These are phyloP conservation scores for Gossypium gossypioides DNA, from an alignment of 441 rosid species.

Conservation along the genomic window DNA sequence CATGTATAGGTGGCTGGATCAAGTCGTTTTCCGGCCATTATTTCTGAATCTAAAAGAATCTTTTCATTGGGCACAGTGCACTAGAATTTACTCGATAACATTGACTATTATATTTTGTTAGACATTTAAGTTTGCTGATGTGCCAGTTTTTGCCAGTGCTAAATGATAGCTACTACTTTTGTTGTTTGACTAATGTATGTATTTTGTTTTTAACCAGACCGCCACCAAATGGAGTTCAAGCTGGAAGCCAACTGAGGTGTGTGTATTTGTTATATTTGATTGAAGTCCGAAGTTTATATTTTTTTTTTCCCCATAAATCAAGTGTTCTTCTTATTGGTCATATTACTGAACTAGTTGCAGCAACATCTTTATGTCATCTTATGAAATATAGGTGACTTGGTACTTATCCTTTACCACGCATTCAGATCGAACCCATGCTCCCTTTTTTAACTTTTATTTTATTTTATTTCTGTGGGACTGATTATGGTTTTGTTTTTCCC, in stretches of 20 bases:
- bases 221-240: constrained; percentile 47
- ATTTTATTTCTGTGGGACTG: not conserved
- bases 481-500: constrained; percentile 7
- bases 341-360: not conserved
- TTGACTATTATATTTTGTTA: not conserved
- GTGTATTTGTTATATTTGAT: constrained; percentile 6
- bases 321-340: not conserved
- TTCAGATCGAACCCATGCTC: not conserved
- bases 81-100: not conserved
- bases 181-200: constrained; percentile 17
- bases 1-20: not conserved
- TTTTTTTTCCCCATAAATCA: not conserved
- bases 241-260: constrained; percentile 77
- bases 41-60: not conserved
- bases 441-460: not conserved
- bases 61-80: not conserved
- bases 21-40: not conserved
- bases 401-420: not conserved
- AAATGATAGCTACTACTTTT: constrained; percentile 2
- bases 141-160: not conserved
- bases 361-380: not conserved
- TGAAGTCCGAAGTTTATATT: not conserved
- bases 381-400: not conserved
- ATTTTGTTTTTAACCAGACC: constrained; percentile 30
- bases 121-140: not conserved